Percentiles rank a stretch among this genome's conserved stretches.
Evolutionary conservation across 2,329 filamentous ascomycete genomes (phyloP).

Genomic region (Annulohypoxylon truncatum): DNA sequence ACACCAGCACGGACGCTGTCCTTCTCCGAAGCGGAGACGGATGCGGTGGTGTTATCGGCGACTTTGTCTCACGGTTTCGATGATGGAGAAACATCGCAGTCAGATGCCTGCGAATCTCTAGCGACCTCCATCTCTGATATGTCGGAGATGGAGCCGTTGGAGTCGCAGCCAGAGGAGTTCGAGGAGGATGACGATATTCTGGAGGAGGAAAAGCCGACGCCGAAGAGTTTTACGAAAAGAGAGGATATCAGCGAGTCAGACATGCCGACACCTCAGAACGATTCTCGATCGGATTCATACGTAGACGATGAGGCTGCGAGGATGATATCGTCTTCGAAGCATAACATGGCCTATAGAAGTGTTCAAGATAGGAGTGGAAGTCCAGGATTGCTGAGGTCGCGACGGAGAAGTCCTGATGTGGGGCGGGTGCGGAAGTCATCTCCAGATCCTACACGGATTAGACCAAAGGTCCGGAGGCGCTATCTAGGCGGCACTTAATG

Average conservation of each 20-base stretch:
- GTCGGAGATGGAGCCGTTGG: constrained; percentile 54
- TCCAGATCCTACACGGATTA: constrained; percentile 55
- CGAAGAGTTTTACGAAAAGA: constrained; percentile 43
- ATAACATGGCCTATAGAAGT: constrained; percentile 40
- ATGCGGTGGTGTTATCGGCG: constrained; percentile 50
- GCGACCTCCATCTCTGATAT: constrained; percentile 60
- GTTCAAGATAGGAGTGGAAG: constrained; percentile 51
- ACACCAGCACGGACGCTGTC: constrained; percentile 63
- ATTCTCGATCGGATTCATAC: constrained; percentile 51
- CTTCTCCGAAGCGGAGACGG: constrained; percentile 64
- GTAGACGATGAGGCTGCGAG: constrained; percentile 35
- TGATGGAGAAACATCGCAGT: constrained; percentile 56
- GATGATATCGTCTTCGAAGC: constrained; percentile 45
- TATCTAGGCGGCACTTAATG: constrained; percentile 50
- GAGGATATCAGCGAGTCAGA: constrained; percentile 56
- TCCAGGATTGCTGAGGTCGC: constrained; percentile 50
- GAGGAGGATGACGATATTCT: constrained; percentile 48
- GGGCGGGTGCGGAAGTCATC: constrained; percentile 62
- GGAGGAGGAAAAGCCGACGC: constrained; percentile 41
- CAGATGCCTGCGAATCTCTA: constrained; percentile 58
- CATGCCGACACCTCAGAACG: constrained; percentile 58
- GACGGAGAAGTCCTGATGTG: constrained; percentile 60
- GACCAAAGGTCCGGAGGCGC: constrained; percentile 56
- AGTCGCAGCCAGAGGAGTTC: constrained; percentile 50
- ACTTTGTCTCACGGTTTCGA: constrained; percentile 57